Base-by-base conservation (phyloP, 202 grass and related monocot species). In the Setaria viridis region DNA sequence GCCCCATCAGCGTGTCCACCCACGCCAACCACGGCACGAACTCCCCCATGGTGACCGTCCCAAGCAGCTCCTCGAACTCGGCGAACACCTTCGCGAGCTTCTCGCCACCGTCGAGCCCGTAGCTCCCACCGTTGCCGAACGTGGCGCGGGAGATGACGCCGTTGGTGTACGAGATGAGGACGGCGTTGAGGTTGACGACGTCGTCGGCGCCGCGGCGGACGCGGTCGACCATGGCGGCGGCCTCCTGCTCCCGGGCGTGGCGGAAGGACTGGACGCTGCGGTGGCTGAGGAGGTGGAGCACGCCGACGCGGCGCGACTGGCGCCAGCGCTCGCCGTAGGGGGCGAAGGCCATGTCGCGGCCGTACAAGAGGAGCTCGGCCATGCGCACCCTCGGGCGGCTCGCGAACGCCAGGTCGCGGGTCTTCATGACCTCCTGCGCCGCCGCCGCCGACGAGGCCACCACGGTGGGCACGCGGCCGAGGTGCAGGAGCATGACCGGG, bases 261-360 rank as follows among this genome's bases (percentile, higher is more conserved):
- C 85, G 80, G 81, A 92, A 87, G 7, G 88, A 75, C 9, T 0
- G 29, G 77, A 81, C 58, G 62, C 77, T 78, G 59, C 83, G 86
- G 15, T 16, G 32, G 90, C 71, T 91, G 82, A 94, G 90, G 87
- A 94, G 90, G 80, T 92, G 90, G 13, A 80, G 50, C 37, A 88
- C 82, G 85, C 76, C 41, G 33, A 93, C 54, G 79, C 87, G 85
- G 14, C 87, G 84, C 16, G 58, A 65, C 87, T 86, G 85, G 53
- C 80, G 85, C 91, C 91, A 93, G 72, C 78, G 77, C 39, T 90
- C 85, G 1, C 91, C 89, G 58, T 83, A 84, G 10, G 91, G 89
- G 0, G 74, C 85, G 82, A 95, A 95, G 30, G 29, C 74, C n/a
- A 91, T 11, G 83, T 86, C 91, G 0, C 72, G 77, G 10, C 86